phyloP scores from a whole-genome alignment of 1,139 yeast species.

The Scheffersomyces quercinus region DNA sequence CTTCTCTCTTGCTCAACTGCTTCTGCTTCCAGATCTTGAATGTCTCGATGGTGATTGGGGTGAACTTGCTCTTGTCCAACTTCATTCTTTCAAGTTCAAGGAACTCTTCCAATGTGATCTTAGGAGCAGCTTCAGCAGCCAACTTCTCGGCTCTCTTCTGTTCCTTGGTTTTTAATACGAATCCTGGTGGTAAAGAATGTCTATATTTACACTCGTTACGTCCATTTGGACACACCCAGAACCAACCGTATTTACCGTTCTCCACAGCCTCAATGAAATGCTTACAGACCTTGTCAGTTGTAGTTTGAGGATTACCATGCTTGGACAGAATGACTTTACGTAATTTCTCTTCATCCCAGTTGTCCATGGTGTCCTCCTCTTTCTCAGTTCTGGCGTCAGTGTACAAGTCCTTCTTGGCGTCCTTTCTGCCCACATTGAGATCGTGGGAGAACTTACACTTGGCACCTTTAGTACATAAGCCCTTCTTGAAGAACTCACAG shows the following conservation, averaged over 20 bases:
- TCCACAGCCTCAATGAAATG: slow-evolving; percentile 95
- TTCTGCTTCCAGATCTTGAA: slow-evolving; percentile 83
- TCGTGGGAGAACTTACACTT: slow-evolving; percentile 97
- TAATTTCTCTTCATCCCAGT: slow-evolving; percentile 96
- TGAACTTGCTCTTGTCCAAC: slow-evolving; percentile 72
- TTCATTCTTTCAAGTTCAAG: slow-evolving; percentile 90
- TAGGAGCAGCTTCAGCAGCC: slow-evolving; percentile 84
- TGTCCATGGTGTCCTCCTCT: slow-evolving; percentile 88
- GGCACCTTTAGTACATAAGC: slow-evolving; percentile 83
- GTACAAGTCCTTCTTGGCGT: slow-evolving; percentile 87
- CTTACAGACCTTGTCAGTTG: slow-evolving; percentile 95
- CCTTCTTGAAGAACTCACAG: slow-evolving; percentile 89
- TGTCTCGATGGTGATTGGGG: slow-evolving; percentile 86
- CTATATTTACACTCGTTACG: slow-evolving; percentile 91
- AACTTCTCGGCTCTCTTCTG: slow-evolving; percentile 86
- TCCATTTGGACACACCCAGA: slow-evolving; percentile 96
- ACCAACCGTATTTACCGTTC: slow-evolving; percentile 98
- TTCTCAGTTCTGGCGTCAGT: slow-evolving; percentile 77
- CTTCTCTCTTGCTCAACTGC: slow-evolving; percentile 61
- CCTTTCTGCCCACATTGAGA: slow-evolving; percentile 80
- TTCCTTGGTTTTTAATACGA: slow-evolving; percentile 93
- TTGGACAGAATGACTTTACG: slow-evolving; percentile 83
- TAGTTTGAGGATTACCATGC: slow-evolving; percentile 91
- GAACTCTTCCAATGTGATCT: slow-evolving; percentile 92
- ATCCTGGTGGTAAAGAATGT: slow-evolving; percentile 97